A percentile compares a stretch with the other conserved stretches of the same genome.
These are phyloP conservation scores for Arthrobotrys megalospora DNA, from an alignment of 2,329 filamentous ascomycete species.

Conservation along the genomic window DNA sequence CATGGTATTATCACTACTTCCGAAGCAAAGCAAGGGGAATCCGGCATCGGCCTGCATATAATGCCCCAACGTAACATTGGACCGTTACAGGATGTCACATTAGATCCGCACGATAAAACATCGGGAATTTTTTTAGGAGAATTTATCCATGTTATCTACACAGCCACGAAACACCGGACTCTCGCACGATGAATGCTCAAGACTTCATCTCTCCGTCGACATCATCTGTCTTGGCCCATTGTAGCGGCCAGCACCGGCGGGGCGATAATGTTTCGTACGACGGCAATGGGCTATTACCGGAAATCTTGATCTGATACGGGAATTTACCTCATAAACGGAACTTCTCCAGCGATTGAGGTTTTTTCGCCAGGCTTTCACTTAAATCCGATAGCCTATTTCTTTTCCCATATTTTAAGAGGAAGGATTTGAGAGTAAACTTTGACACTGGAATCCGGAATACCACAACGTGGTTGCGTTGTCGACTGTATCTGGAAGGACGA, in stretches of 20 bases:
- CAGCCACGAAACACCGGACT: slow-evolving; percentile 38
- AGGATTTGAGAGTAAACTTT: slow-evolving; percentile 48
- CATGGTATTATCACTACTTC: slow-evolving; percentile 1
- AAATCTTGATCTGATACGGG: slow-evolving; percentile 37
- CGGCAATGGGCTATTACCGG: slow-evolving; percentile 2
- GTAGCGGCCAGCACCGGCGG: slow-evolving; percentile 16
- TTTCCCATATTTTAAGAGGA: slow-evolving; percentile 33
- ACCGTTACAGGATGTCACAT: slow-evolving; percentile 22
- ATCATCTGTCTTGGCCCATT: slow-evolving; percentile 9
- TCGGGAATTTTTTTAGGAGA: slow-evolving; percentile 56
- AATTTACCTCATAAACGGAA: slow-evolving; percentile 20
- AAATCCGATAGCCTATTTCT: slow-evolving; percentile 23
- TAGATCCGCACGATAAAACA: slow-evolving; percentile 20
- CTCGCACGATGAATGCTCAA: background rate
- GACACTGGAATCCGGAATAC: slow-evolving; percentile 49
- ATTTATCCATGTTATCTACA: slow-evolving; percentile 42
- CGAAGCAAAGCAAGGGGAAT: background rate
- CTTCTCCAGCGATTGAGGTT: slow-evolving; percentile 16
- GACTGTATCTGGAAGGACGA: slow-evolving; percentile 58
- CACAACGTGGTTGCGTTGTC: slow-evolving; percentile 53
- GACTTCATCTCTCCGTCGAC: slow-evolving; percentile 39
- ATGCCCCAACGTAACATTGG: slow-evolving; percentile 18
- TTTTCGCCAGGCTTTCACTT: slow-evolving; percentile 39
- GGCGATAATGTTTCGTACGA: slow-evolving; percentile 47
- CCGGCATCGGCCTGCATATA: slow-evolving; percentile 25